Base-by-base conservation (phyloP, 805 yeast species). In the Suhomyces canberraensis region DNA sequence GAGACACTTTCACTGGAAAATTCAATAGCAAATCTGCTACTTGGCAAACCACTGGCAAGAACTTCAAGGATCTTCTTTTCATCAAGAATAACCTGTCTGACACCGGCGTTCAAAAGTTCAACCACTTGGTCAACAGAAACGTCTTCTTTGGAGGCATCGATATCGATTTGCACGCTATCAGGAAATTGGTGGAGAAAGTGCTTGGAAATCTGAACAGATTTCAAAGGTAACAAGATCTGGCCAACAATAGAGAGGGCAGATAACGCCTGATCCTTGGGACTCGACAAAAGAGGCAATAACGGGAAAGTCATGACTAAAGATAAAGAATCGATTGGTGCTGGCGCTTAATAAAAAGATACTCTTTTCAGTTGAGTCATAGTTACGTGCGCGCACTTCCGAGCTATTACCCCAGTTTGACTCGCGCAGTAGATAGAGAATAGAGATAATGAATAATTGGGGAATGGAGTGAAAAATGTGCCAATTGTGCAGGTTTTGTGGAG, bases 91-190 rank as follows among this genome's bases (percentile, higher is more conserved):
- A 82, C 50, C 14, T 68, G 64, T 17, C 60, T 51, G 11, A 80
- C 75, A 31, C 93, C 93, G 34, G 65, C 66, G 51, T 85, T 84
- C 39, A 85, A 67, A 25, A 83, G 52, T 7, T 65, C 73, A 26
- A 53, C 38, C 15, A 52, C 35, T 11, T 45, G 38, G 21, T 80
- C 83, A 27, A 68, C 65, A 18, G 63, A 56, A 24, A 65, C 57
- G 3, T 33, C 21, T 4, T 37, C 28, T 15, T 39, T 34, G 2
- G 55, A 41, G 16, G 61, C 61, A 42, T 64, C 70, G 16, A 67
- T 58, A 24, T 47, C 44, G 14, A 68, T 51, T 22, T 53, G 53
- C 24, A 62, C 45, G 20, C 51, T 48, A 21, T 38, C 19, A 4
- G 72, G 71, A 41, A 55, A 64, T 14, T 47, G 51, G 34, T 50